Percentiles rank a stretch among this genome's conserved stretches.
These are phyloP conservation scores for Platanthera zijinensis DNA, from an alignment of 106 monocot genomes.

Conservation along the genomic window DNA sequence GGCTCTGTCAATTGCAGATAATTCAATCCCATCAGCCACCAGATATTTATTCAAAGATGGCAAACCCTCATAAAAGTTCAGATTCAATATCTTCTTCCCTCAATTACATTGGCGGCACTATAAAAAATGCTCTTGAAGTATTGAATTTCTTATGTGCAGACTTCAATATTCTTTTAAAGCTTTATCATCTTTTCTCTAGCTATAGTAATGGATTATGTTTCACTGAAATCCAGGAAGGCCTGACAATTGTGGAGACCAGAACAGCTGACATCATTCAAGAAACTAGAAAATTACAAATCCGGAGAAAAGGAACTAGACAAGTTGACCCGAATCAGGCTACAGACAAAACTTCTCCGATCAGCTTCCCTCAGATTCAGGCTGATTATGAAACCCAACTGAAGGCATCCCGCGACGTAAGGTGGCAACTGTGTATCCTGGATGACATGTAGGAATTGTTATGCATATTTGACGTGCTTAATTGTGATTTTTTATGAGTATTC, in stretches of 20 bases:
- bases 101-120: conserved; percentile 66
- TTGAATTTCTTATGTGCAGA: background rate
- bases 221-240: conserved; percentile 48
- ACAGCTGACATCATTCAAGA: conserved; percentile 81
- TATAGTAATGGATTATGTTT: background rate
- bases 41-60: conserved; percentile 24
- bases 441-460: conserved; percentile 7
- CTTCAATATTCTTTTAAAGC: background rate
- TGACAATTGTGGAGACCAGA: conserved; percentile 68
- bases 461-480: background rate
- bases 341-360: conserved; percentile 20
- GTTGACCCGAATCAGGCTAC: conserved; percentile 18
- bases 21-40: conserved; percentile 29
- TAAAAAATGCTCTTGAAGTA: conserved; percentile 79
- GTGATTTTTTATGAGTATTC: too few species aligned
- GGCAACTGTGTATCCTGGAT: conserved; percentile 58
- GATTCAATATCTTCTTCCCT: conserved; percentile 70
- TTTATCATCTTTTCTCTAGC: background rate
- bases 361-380: conserved; percentile 38
- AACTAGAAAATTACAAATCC: conserved; percentile 68
- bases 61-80: conserved; percentile 56
- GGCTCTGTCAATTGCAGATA: conserved; percentile 14
- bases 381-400: conserved; percentile 89
- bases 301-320: conserved; percentile 53
- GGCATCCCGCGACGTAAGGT: conserved; percentile 99